Percentiles rank a stretch among this genome's conserved stretches.
phyloP scores from a whole-genome alignment of 2,329 filamentous ascomycete genomes.

The Fusarium kyushuense region DNA sequence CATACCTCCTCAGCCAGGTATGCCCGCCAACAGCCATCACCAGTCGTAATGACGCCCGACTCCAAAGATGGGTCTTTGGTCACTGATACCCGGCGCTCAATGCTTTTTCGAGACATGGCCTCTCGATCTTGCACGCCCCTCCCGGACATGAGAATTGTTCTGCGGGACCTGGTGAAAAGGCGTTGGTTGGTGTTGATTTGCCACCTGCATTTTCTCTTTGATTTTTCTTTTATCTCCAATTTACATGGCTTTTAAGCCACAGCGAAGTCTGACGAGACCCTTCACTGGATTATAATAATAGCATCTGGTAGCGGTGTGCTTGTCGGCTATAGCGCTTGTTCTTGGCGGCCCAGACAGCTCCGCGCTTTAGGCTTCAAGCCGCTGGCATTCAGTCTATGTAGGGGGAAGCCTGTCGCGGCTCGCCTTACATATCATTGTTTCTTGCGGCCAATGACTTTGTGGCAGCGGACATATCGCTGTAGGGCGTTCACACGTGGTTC shows the following conservation, averaged over 20 bases:
- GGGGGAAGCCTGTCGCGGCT: slow-evolving; percentile 5
- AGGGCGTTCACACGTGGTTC: slow-evolving; percentile 28
- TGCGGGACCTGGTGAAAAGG: slow-evolving; percentile 56
- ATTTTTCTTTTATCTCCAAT: slow-evolving; percentile 39
- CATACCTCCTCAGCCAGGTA: slow-evolving; percentile 81
- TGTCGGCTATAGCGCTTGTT: slow-evolving; percentile 5
- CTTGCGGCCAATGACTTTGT: slow-evolving; percentile 28
- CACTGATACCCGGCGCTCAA: slow-evolving; percentile 71
- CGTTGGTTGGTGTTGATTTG: slow-evolving; percentile 55
- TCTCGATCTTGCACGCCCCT: slow-evolving; percentile 46
- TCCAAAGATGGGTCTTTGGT: slow-evolving; percentile 46
- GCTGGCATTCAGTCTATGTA: slow-evolving; percentile 4
- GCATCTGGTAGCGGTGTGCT: slow-evolving; percentile 12
- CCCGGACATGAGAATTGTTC: slow-evolving; percentile 51
- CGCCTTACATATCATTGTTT: slow-evolving; percentile 25
- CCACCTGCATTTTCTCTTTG: slow-evolving; percentile 48
- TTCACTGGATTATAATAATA: slow-evolving; percentile 39
- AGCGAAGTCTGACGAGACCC: slow-evolving; percentile 17
- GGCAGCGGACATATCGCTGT: slow-evolving; percentile 26
- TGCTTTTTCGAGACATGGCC: slow-evolving; percentile 59
- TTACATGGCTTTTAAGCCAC: slow-evolving; percentile 37
- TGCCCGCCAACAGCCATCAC: slow-evolving; percentile 86
- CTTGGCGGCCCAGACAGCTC: slow-evolving; percentile 10
- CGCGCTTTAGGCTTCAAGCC: slow-evolving; percentile 2
- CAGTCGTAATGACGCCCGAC: slow-evolving; percentile 68